phyloP scores from a whole-genome alignment of 1,139 yeast genomes.

The Debaryomycetaceae sp. region DNA sequence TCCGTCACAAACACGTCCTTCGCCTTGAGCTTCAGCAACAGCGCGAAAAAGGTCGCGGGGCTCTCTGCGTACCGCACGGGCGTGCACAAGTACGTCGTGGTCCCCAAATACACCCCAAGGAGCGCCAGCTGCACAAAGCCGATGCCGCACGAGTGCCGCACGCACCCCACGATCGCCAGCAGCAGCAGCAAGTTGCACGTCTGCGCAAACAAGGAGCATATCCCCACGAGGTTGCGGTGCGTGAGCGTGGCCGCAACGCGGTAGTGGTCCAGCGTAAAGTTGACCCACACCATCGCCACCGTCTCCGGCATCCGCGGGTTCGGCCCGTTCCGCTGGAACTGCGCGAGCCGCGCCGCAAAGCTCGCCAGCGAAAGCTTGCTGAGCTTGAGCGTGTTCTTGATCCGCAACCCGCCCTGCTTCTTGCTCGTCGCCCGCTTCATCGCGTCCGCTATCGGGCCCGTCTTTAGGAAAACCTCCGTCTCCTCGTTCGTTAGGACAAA shows the following conservation, averaged over 20 bases:
- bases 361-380: conserved; percentile 43
- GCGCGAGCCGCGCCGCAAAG: conserved; percentile 32
- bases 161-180: conserved; percentile 75
- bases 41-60: conserved; percentile 62
- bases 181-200: conserved; percentile 74
- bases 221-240: conserved; percentile 57
- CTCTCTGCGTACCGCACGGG: conserved; percentile 70
- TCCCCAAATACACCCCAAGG: conserved; percentile 78
- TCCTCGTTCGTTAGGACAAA: conserved; percentile 74
- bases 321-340: conserved; percentile 29
- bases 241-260: conserved; percentile 55
- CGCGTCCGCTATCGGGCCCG: conserved; percentile 54
- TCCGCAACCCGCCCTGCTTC: conserved; percentile 37
- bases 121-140: conserved; percentile 81
- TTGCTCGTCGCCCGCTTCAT: conserved; percentile 44
- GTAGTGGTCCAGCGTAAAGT: conserved; percentile 65
- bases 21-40: conserved; percentile 67
- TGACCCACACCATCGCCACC: conserved; percentile 51
- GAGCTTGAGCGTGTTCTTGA: conserved; percentile 60
- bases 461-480: conserved; percentile 59
- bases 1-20: conserved; percentile 82
- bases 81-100: conserved; percentile 71
- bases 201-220: conserved; percentile 85
- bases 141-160: conserved; percentile 71
- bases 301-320: conserved; percentile 33